These are phyloP conservation scores for Deinandra increscens DNA, from an alignment of 129 eudicot species.

Conservation along the genomic window DNA sequence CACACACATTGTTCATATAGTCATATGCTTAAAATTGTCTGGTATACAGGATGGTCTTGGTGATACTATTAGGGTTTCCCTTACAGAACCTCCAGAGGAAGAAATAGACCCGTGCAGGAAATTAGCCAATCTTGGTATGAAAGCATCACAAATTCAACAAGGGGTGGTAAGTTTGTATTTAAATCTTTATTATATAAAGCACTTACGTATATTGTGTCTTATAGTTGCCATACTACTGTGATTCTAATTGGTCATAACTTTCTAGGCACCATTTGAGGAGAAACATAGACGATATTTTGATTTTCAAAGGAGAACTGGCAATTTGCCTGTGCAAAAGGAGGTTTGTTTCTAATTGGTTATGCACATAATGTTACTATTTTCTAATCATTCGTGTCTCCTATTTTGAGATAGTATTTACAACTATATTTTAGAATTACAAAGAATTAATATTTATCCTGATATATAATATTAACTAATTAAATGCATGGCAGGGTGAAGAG, in stretches of 20 bases:
- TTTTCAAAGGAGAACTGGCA: slow-evolving; percentile 91
- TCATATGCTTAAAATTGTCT: neutral
- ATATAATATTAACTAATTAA: neutral
- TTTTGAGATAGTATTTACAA: too few relatives aligned
- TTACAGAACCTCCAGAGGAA: slow-evolving; percentile 91
- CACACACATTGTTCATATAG: slow-evolving; percentile 1
- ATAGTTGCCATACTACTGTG: neutral
- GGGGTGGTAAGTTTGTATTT: slow-evolving; percentile 73
- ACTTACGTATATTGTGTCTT: slow-evolving; percentile 6
- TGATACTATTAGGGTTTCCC: slow-evolving; percentile 95
- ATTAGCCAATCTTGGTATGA: slow-evolving; percentile 89
- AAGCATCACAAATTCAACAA: slow-evolving; percentile 80
- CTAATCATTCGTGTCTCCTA: slow-evolving; percentile 5
- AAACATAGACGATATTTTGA: slow-evolving; percentile 91
- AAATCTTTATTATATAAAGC: neutral
- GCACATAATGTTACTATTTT: neutral
- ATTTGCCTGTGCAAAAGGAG: slow-evolving; percentile 94
- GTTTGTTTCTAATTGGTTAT: slow-evolving; percentile 31
- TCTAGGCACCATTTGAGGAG: slow-evolving; percentile 90
- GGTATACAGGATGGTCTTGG: slow-evolving; percentile 88
- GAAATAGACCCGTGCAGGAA: slow-evolving; percentile 97
- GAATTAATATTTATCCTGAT: too few relatives aligned
- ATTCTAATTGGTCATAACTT: slow-evolving; percentile 8
- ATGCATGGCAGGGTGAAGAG: slow-evolving; percentile 76
- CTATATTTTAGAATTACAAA: too few relatives aligned